Evolutionary conservation across 2,329 filamentous ascomycete genomes (phyloP).

Genomic region (Dothiorella sarmentorum): DNA sequence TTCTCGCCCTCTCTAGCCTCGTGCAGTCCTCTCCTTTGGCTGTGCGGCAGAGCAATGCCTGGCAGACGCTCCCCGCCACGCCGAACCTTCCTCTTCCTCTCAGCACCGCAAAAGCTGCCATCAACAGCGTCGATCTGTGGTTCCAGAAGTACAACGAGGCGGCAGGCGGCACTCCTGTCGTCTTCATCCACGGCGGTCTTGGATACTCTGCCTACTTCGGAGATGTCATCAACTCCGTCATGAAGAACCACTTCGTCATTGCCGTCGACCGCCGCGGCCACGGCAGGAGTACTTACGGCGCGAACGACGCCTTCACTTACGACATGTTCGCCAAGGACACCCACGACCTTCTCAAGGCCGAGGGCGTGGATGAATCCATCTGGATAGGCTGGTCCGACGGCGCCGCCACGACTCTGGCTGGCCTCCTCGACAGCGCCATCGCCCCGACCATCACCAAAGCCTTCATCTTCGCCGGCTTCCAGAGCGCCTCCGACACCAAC

Average conservation of each 20-base stretch:
- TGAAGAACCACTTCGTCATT: conserved; percentile 38
- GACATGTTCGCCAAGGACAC: conserved; percentile 39
- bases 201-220: conserved; percentile 44
- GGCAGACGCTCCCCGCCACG: conserved; percentile 36
- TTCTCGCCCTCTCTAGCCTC: conserved; percentile 5
- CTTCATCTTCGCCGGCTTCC: conserved; percentile 40
- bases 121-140: conserved; percentile 43
- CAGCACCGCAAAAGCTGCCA: conserved; percentile 25
- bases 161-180: conserved; percentile 34
- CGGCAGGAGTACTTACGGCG: conserved; percentile 39
- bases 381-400: conserved; percentile 45
- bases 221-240: conserved; percentile 34
- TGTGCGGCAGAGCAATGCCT: background rate
- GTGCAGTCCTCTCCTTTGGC: conserved; percentile 8
- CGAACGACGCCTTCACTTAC: conserved; percentile 39
- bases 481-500: conserved; percentile 36
- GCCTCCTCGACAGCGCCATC: conserved; percentile 34
- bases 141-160: conserved; percentile 42
- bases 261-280: conserved; percentile 44
- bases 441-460: conserved; percentile 37
- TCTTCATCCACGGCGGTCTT: conserved; percentile 43
- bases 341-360: conserved; percentile 30
- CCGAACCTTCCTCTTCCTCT: conserved; percentile 39
- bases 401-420: conserved; percentile 38
- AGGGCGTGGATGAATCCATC: conserved; percentile 31